Percentiles rank a stretch among this genome's conserved stretches.
Evolutionary conservation across 2,329 filamentous ascomycete species (phyloP).

Genomic region (Trichoderma aggressivum): DNA sequence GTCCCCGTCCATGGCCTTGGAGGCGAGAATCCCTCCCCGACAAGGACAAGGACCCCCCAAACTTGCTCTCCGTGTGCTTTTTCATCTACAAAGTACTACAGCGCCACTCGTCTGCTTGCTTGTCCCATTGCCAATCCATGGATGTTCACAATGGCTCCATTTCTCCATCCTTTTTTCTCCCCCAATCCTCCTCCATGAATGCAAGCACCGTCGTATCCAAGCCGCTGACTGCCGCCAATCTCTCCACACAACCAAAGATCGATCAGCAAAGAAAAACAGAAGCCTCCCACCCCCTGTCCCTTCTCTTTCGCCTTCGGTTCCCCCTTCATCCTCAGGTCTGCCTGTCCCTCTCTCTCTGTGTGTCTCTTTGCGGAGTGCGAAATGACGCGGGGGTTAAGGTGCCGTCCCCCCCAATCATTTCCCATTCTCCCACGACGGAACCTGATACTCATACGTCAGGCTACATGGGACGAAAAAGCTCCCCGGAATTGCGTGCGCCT

Average conservation of each 20-base stretch:
- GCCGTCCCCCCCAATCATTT: background rate
- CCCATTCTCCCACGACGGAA: background rate
- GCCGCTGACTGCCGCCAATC: conserved; percentile 6
- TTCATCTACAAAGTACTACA: background rate
- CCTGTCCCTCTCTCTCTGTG: background rate
- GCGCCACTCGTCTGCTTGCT: background rate
- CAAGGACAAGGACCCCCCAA: background rate
- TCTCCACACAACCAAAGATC: background rate
- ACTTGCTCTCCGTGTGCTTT: background rate
- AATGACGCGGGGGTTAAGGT: background rate
- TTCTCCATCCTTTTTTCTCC: background rate
- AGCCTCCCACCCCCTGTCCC: background rate
- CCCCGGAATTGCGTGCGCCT: background rate
- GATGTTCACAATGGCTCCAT: background rate
- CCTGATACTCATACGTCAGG: background rate
- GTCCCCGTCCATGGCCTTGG: background rate
- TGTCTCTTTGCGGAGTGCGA: background rate
- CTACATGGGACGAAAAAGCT: background rate
- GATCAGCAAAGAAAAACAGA: background rate
- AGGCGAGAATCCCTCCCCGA: background rate
- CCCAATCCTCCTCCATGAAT: background rate
- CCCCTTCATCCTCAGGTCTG: background rate
- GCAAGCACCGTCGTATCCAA: background rate
- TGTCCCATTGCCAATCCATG: background rate
- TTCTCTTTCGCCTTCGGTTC: background rate